A percentile compares a stretch with the other conserved stretches of the same genome.
These are phyloP conservation scores for Dioscorea zingiberensis DNA, from an alignment of 106 monocot genomes.

Conservation along the genomic window DNA sequence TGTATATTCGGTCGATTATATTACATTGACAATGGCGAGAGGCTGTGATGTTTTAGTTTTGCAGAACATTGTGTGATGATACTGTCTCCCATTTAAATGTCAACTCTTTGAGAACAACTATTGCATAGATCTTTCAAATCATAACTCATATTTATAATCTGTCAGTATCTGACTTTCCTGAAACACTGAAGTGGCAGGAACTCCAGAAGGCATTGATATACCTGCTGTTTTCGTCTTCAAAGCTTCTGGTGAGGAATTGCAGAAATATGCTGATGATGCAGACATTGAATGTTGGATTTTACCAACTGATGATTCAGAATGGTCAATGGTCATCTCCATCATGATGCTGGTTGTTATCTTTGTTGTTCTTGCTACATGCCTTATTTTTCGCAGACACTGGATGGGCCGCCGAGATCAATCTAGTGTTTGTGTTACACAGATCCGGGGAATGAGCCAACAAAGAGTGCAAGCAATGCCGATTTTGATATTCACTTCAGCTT, in stretches of 20 bases:
- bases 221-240: constrained; percentile 69
- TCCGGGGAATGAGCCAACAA: constrained; percentile 74
- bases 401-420: constrained; percentile 45
- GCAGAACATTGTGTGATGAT: too few relatives aligned
- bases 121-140: too few relatives aligned
- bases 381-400: constrained; percentile 65
- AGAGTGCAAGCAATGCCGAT: constrained; percentile 91
- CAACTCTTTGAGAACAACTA: background rate
- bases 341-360: constrained; percentile 73
- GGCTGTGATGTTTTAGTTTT: background rate
- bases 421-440: constrained; percentile 33
- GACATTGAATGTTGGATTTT: constrained; percentile 70
- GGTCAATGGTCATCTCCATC: constrained; percentile 79
- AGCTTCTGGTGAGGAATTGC: constrained; percentile 57
- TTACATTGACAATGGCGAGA: background rate
- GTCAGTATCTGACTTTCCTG: too few relatives aligned
- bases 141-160: background rate
- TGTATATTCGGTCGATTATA: background rate
- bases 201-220: constrained; percentile 48
- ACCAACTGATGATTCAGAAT: constrained; percentile 69
- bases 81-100: background rate
- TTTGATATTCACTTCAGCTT: constrained; percentile 61
- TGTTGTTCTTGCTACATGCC: constrained; percentile 77
- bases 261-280: constrained; percentile 40
- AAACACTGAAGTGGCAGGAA: constrained; percentile 70